Evolutionary conservation across 306 rosid species (phyloP), one percentile per base, ranked within the genome.

Genomic region (Glycine latifolia): DNA sequence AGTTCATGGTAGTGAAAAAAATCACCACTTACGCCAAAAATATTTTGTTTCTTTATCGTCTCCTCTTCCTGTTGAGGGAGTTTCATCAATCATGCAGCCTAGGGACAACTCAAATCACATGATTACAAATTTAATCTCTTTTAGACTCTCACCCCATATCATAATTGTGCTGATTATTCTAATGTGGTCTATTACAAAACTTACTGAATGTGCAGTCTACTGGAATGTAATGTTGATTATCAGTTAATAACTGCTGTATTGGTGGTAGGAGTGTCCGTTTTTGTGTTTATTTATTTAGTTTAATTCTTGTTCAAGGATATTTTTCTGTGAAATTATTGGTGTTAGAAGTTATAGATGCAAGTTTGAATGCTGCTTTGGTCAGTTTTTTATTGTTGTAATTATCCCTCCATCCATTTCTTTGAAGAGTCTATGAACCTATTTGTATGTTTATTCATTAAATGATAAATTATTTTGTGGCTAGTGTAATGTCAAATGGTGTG

Each of bases 301-400:
- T 67, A 15, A 50, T 77, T 78, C 26, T 37, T 39, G 46, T 53
- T 54, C 67, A 11, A 16, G 73, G 55, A 66, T 43, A 20, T 61
- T 12, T 49, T 67, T 1, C 3, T 65, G 47, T 65, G 47, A 66
- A 53, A 67, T 54, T 53, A 44, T 63, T 13, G 10, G 7, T 43
- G 31, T 48, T 12, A 26, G 16, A 44, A 68, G 48, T 79, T 47
- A 71, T 47, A 10, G 59, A 31, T 20, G 59, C 49, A 68, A 44
- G 60, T 56, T 69, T 58, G 39, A 48, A 14, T 80, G 50, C 72
- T 60, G 44, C 63, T 31, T 60, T 70, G 55, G 33, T 65, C 54
- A 39, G 67, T 67, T 54, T 73, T 63, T 43, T 43, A 52, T 63
- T 81, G 75, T 59, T 47, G 14, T 65, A 26, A 74, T 44, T 53